Evolutionary conservation across 2,329 filamentous ascomycete species (phyloP).

Genomic region (Fusarium cicatricum): DNA sequence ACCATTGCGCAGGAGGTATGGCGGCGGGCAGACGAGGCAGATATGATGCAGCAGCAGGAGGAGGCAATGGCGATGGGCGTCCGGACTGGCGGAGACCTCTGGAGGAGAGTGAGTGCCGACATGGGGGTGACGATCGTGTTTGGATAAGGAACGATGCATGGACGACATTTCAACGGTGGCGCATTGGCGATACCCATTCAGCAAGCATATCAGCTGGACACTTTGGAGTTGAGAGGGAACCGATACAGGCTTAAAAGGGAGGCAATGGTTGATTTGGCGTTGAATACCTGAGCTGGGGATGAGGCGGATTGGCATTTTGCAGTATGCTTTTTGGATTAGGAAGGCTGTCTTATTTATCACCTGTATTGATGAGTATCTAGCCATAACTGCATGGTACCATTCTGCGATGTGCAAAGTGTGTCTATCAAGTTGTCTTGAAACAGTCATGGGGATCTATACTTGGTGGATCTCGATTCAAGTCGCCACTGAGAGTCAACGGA

Average conservation of each 20-base stretch:
- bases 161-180: constrained; percentile 15
- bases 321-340: constrained; percentile 1
- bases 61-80: constrained; percentile 30
- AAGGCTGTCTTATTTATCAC: constrained; percentile 4
- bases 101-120: constrained; percentile 65
- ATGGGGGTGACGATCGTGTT: constrained; percentile 68
- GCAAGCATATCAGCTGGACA: constrained; percentile 29
- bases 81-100: constrained; percentile 53
- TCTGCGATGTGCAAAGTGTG: no score
- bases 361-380: not conserved
- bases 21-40: constrained; percentile 57
- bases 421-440: no score
- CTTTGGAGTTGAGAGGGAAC: constrained; percentile 35
- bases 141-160: constrained; percentile 45
- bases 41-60: constrained; percentile 38
- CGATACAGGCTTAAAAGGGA: constrained; percentile 10
- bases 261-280: constrained; percentile 23
- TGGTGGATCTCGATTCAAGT: constrained; percentile 22
- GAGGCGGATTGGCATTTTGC: constrained; percentile 8
- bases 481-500: constrained; percentile 20
- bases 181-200: constrained; percentile 38
- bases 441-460: constrained; percentile 3
- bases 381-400: not conserved
- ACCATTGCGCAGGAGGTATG: constrained; percentile 69
- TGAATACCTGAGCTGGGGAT: not conserved